These are phyloP conservation scores for Monilinia fructicola DNA, from an alignment of 2,329 filamentous ascomycete species.

Conservation along the genomic window DNA sequence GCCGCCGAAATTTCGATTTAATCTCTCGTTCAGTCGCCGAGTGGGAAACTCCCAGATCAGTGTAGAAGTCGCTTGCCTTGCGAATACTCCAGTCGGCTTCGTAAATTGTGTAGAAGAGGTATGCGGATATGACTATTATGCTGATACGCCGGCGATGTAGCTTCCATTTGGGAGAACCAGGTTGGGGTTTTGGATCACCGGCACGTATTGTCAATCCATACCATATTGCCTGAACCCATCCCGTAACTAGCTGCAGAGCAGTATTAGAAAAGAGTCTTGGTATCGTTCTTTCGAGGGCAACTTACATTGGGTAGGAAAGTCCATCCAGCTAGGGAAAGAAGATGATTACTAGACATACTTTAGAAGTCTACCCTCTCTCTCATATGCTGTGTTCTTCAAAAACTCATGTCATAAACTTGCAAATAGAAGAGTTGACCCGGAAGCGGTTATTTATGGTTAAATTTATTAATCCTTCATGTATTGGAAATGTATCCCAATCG, in stretches of 20 bases:
- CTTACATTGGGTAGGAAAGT: slow-evolving; percentile 60
- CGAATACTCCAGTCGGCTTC: slow-evolving; percentile 84
- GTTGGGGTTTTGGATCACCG: slow-evolving; percentile 74
- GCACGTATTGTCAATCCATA: slow-evolving; percentile 88
- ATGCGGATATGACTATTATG: slow-evolving; percentile 76
- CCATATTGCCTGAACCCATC: slow-evolving; percentile 75
- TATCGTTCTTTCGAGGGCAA: neutral
- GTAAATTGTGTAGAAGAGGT: slow-evolving; percentile 89
- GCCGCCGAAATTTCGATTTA: slow-evolving; percentile 68
- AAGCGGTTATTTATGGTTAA: neutral
- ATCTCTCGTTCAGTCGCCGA: slow-evolving; percentile 71
- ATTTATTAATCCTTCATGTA: neutral
- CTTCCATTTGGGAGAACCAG: slow-evolving; percentile 66
- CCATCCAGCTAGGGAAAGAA: slow-evolving; percentile 60
- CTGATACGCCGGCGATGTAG: slow-evolving; percentile 80
- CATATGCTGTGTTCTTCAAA: neutral
- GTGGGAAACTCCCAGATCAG: slow-evolving; percentile 68
- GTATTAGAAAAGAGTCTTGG: slow-evolving; percentile 22
- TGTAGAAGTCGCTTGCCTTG: slow-evolving; percentile 73
- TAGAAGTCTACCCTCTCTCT: neutral
- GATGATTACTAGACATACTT: slow-evolving; percentile 33
- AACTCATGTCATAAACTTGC: slow-evolving; percentile 1
- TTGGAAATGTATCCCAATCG: slow-evolving; percentile 19
- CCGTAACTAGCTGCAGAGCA: slow-evolving; percentile 67
- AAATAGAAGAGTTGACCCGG: neutral